These are phyloP conservation scores for Kazachstania viticola DNA, from an alignment of 805 yeast species.

Conservation along the genomic window DNA sequence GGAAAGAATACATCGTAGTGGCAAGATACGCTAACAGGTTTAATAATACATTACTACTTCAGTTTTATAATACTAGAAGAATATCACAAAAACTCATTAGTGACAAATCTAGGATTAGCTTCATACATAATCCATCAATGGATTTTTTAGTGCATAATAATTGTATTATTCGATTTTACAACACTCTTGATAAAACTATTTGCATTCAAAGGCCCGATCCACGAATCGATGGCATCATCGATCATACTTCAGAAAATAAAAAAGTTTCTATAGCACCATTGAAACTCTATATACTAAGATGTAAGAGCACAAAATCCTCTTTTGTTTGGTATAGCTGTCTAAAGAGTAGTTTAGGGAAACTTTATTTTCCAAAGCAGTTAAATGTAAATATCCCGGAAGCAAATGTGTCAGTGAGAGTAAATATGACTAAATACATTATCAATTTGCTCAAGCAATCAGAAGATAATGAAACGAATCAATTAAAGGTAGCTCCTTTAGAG, in stretches of 20 bases:
- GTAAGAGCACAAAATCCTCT: conserved; percentile 42
- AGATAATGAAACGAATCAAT: conserved; percentile 4
- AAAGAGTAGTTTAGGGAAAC: conserved; percentile 33
- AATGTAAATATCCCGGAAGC: conserved; percentile 36
- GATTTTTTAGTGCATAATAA: conserved; percentile 23
- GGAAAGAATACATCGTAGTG: conserved; percentile 72
- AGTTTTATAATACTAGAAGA: conserved; percentile 43
- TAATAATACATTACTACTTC: conserved; percentile 45
- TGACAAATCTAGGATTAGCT: conserved; percentile 1
- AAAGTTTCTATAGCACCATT: conserved; percentile 8
- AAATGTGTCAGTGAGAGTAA: conserved; percentile 17
- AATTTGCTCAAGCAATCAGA: conserved; percentile 5
- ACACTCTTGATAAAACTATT: conserved; percentile 59
- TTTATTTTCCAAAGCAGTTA: conserved; percentile 34
- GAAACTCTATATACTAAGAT: conserved; percentile 42
- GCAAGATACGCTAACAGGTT: conserved; percentile 48
- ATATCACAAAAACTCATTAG: conserved; percentile 15
- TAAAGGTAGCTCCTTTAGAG: conserved; percentile 9
- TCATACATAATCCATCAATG: conserved; percentile 10
- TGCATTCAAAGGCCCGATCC: conserved; percentile 14
- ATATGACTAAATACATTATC: conserved; percentile 9
- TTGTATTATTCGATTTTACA: conserved; percentile 43
- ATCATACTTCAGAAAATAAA: conserved; percentile 1
- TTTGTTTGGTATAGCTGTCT: conserved; percentile 56
- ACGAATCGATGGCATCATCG: background rate